Evolutionary conservation across 129 eudicot species (phyloP), one percentile per base, ranked within the genome.

Genomic region (Lactuca saligna): DNA sequence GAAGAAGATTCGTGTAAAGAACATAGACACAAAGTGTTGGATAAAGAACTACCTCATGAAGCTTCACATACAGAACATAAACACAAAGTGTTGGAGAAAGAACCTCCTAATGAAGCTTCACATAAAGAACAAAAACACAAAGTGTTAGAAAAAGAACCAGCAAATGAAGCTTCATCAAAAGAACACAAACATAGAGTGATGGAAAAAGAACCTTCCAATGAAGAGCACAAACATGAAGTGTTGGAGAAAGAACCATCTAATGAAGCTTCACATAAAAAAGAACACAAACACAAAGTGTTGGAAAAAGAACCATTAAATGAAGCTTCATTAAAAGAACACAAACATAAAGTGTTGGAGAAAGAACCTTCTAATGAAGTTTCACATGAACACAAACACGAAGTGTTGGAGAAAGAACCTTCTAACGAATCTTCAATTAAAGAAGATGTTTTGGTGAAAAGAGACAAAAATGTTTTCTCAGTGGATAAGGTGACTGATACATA

Each of bases 31-130:
- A n/a, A 60, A 60, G 8, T 4, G 13, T 7, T 11, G 13, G 65
- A 60, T 12, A 33, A 59, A 33, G 29, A 34, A 59, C 41, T 70
- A 68, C 58, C 85, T 79, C 1, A 79, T 70, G 54, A 61, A 65
- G 63, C 13, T 42, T 46, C 15, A 46, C 51, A 46, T 46, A 12
- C 12, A 46, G 51, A 34, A 44, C 38, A 69, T 80, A 60, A 70
- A 66, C 75, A 81, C 46, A 83, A 76, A 71, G 61, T 29, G 41
- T 10, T 62, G 32, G 74, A 82, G 68, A 78, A 78, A 75, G 90
- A 81, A 61, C 64, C 63, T 32, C 37, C 56, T 38, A 78, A 69
- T 13, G 75, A 81, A 56, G 71, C 51, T 12, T 10, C 51, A 11
- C 2, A 1, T 46, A 3, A 46, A 84, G 6, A 76, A 72, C 15